These are phyloP conservation scores for Tolypocladium inflatum DNA, from an alignment of 2,329 filamentous ascomycete species.

Conservation along the genomic window DNA sequence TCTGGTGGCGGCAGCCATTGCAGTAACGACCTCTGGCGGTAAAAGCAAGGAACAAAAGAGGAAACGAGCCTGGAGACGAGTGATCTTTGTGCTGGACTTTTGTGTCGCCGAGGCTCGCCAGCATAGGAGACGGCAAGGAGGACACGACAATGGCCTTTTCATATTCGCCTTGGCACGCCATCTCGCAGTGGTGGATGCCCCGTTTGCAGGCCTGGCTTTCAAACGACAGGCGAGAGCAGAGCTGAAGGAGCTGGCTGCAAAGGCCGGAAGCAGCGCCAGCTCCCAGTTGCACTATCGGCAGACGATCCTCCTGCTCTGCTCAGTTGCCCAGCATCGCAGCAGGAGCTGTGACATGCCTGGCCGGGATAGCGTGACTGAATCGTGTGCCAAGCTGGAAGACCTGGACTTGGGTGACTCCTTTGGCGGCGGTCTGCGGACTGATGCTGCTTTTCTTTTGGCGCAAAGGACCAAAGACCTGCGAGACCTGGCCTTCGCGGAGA, in stretches of 20 bases:
- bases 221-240: conserved; percentile 11
- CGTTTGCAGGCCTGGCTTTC: conserved; percentile 1
- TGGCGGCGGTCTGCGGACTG: conserved; percentile 28
- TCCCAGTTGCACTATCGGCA: conserved; percentile 14
- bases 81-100: conserved; percentile 15
- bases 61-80: conserved; percentile 11
- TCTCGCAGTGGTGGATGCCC: conserved; percentile 11
- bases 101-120: conserved; percentile 10
- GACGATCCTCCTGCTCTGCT: conserved; percentile 30
- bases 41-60: conserved; percentile 3
- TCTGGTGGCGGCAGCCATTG: conserved; percentile 16
- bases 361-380: conserved; percentile 24
- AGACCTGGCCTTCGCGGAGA: conserved; percentile 45
- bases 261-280: conserved; percentile 3
- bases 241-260: conserved; percentile 9
- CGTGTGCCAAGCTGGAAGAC: conserved; percentile 30
- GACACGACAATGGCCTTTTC: conserved; percentile 10
- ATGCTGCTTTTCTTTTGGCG: conserved; percentile 41
- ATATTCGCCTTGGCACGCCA: conserved; percentile 16
- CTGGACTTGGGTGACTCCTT: conserved; percentile 22
- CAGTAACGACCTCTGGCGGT: conserved; percentile 7
- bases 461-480: conserved; percentile 42
- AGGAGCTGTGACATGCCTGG: conserved; percentile 28
- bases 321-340: conserved; percentile 37
- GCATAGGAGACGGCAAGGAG: not conserved